Evolutionary conservation across 2,329 filamentous ascomycete species (phyloP).

Genomic region (Fusarium musae): DNA sequence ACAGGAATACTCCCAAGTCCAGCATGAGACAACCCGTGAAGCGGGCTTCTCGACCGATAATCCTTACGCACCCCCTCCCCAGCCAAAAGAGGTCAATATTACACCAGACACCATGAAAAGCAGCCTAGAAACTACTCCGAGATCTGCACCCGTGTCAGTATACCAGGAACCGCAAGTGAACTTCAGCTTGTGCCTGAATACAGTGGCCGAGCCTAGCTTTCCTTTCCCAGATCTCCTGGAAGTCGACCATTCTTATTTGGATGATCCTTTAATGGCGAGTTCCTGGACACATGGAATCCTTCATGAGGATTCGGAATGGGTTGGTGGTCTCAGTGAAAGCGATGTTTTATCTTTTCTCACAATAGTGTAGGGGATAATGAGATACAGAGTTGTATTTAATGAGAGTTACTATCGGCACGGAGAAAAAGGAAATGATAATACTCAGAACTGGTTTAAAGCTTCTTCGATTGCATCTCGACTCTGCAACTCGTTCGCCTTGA

Average conservation of each 20-base stretch:
- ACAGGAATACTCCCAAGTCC: background rate
- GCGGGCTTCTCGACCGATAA: background rate
- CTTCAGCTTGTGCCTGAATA: background rate
- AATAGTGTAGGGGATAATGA: background rate
- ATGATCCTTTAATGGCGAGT: background rate
- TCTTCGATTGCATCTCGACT: background rate
- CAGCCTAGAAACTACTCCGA: background rate
- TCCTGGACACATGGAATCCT: background rate
- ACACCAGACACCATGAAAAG: background rate
- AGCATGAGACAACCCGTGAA: background rate
- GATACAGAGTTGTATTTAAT: background rate
- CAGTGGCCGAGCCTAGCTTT: background rate
- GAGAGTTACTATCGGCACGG: background rate
- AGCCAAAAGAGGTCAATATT: background rate
- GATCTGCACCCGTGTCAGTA: background rate
- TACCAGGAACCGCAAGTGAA: background rate
- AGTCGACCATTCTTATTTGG: background rate
- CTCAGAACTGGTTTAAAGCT: background rate
- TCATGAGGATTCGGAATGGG: background rate
- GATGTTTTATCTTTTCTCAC: background rate
- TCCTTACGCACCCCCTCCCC: background rate
- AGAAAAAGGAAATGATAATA: fast-evolving
- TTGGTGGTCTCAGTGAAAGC: background rate
- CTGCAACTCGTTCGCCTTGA: background rate
- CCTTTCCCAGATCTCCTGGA: background rate